Evolutionary conservation across 108 stramenopile species (phyloP).

Genomic region (Epipyxis sp.): DNA sequence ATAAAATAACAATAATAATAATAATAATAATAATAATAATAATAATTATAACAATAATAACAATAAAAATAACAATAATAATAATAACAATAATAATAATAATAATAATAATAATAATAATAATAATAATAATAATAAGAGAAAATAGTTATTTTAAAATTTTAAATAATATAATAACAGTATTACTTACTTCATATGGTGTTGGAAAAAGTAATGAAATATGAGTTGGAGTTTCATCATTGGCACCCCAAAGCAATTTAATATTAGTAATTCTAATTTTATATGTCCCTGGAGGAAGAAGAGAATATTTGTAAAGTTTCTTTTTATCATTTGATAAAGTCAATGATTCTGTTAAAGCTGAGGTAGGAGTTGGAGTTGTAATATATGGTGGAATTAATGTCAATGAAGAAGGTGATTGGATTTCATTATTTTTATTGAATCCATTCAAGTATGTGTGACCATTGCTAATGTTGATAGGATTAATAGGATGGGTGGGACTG

Average conservation of each 20-base stretch:
- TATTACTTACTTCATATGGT: constrained; percentile 15
- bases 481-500: neutral
- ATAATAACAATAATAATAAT: too few relatives aligned
- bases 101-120: too few relatives aligned
- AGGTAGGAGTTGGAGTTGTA: neutral
- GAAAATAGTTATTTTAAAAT: too few relatives aligned
- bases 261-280: neutral
- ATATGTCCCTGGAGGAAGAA: constrained; percentile 25
- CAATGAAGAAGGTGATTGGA: neutral
- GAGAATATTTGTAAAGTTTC: neutral
- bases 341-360: neutral
- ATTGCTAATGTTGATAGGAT: neutral
- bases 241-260: constrained; percentile 10
- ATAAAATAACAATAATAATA: too few relatives aligned
- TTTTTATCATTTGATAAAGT: too few relatives aligned
- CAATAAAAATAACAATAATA: too few relatives aligned
- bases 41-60: too few relatives aligned
- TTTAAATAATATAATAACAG: too few relatives aligned
- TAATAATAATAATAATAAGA: too few relatives aligned
- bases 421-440: neutral
- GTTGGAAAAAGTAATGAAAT: constrained; percentile 1
- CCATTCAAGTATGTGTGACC: too few relatives aligned
- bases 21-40: too few relatives aligned
- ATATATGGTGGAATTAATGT: neutral
- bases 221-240: neutral